Evolutionary conservation across 2,329 filamentous ascomycete genomes (phyloP).

Genomic region (Phialophora tarda): DNA sequence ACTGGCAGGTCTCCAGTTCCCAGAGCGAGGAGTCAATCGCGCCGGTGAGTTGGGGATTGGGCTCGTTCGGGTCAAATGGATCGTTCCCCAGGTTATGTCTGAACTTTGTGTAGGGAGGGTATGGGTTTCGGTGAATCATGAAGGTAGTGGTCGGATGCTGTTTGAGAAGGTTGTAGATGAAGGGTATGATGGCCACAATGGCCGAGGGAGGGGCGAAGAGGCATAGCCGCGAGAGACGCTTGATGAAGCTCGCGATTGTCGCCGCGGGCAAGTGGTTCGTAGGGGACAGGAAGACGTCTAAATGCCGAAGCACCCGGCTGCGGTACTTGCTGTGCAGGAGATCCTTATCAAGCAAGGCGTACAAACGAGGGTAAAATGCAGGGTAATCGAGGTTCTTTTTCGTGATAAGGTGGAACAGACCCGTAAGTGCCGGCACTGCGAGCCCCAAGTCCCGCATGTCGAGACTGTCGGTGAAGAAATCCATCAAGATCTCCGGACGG

Average conservation of each 20-base stretch:
- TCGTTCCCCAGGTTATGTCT: conserved; percentile 71
- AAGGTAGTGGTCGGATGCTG: conserved; percentile 89
- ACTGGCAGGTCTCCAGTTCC: conserved; percentile 90
- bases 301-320: conserved; percentile 86
- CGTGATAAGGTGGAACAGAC: conserved; percentile 92
- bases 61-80: conserved; percentile 75
- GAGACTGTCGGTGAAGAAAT: conserved; percentile 96
- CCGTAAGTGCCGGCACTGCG: conserved; percentile 85
- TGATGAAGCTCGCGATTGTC: conserved; percentile 94
- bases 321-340: conserved; percentile 93
- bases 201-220: conserved; percentile 89
- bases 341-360: conserved; percentile 84
- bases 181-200: conserved; percentile 86
- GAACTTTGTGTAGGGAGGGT: conserved; percentile 61
- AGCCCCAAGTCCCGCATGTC: conserved; percentile 77
- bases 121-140: conserved; percentile 84
- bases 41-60: conserved; percentile 80
- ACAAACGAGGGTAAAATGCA: conserved; percentile 90
- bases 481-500: conserved; percentile 86
- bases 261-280: conserved; percentile 84
- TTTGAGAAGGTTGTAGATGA: conserved; percentile 93
- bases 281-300: conserved; percentile 88
- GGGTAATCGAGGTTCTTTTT: conserved; percentile 96
- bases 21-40: conserved; percentile 93
- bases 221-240: conserved; percentile 81